Percentiles rank a stretch among this genome's conserved stretches.
These are phyloP conservation scores for Adansonia grandidieri DNA, from an alignment of 441 rosid genomes.

Conservation along the genomic window DNA sequence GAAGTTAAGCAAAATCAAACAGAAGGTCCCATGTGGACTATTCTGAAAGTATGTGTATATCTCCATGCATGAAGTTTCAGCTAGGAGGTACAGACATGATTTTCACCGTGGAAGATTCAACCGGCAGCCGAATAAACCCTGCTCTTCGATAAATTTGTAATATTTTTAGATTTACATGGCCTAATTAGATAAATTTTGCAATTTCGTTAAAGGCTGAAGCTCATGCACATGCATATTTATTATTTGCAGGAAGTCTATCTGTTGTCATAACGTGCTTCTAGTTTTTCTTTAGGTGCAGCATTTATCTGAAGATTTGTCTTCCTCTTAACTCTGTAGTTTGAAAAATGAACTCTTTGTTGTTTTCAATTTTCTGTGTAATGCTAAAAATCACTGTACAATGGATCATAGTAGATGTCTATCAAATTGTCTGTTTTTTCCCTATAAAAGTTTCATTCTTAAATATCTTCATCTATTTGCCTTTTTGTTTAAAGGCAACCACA, in stretches of 20 bases:
- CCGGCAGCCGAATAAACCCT: not conserved
- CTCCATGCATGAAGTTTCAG: constrained; percentile 93
- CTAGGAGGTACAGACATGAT: constrained; percentile 67
- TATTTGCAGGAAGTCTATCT: not conserved
- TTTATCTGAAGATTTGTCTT: not conserved
- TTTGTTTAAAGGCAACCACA: not conserved
- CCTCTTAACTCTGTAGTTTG: not conserved
- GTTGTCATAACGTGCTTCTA: not conserved
- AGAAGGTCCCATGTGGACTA: constrained; percentile 94
- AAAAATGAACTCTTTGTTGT: not conserved
- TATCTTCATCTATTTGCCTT: not conserved
- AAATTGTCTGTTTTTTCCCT: not conserved
- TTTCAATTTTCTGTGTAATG: not conserved
- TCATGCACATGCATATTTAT: not conserved
- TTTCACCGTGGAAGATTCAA: constrained; percentile 15
- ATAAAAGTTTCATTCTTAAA: not conserved
- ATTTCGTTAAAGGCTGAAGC: not conserved
- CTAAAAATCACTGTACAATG: not conserved
- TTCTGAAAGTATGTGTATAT: constrained; percentile 79
- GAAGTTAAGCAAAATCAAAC: constrained; percentile 74
- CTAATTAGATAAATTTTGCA: not conserved
- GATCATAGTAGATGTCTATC: not conserved
- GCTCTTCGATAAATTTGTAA: not conserved
- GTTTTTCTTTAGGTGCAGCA: not conserved
- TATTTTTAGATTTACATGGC: not conserved